Evolutionary conservation across 139 green algal genomes (phyloP), one percentile per base, ranked within the genome.

Genomic region (Monoraphidium neglectum): DNA sequence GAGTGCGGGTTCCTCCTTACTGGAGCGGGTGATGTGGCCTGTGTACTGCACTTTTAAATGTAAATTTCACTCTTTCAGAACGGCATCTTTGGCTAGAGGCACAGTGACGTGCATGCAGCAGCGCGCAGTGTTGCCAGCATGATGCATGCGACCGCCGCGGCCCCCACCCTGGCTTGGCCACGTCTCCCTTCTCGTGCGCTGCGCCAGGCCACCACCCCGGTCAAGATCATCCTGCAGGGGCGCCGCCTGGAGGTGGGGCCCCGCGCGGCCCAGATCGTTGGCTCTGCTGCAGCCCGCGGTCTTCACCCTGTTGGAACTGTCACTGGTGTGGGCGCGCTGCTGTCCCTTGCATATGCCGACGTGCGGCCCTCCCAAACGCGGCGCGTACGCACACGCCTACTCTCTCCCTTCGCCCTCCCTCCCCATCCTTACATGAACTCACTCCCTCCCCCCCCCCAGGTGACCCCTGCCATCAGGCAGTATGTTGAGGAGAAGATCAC

Each of bases 401-500:
- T 43, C 24, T 51, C 15, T 30, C 36, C 26, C 8, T 37, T 28
- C 26, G 33, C 66, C 36, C 18, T 10, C 53, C 47, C 60, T 38
- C 16, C 51, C 26, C 30, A 21, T n/a, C 46, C 43, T 10, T 46
- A 12, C 12, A 6, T 64, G 47, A n/a, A n/a, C 15, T 24, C 43
- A 24, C 46, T 77, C 2, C 47, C 46, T 24, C 51, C 32, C 32
- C 68, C 46, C 26, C 53, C 56, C 16, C 76, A 90, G 68, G 88
- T 93, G 37, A 95, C 91, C 0, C 83, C 89, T 16, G 84, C 91
- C 24, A 91, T 95, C 69, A 86, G 85, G 71, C 15, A 74, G 26
- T 92, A 92, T 69, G 78, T 88, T 15, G 84, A 93, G 83, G 68
- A 90, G 4, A 95, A 95, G 72, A 78, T 95, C 3, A 70, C 65